phyloP scores from a whole-genome alignment of 257 asterid species.

The Solanum chmielewskii region DNA sequence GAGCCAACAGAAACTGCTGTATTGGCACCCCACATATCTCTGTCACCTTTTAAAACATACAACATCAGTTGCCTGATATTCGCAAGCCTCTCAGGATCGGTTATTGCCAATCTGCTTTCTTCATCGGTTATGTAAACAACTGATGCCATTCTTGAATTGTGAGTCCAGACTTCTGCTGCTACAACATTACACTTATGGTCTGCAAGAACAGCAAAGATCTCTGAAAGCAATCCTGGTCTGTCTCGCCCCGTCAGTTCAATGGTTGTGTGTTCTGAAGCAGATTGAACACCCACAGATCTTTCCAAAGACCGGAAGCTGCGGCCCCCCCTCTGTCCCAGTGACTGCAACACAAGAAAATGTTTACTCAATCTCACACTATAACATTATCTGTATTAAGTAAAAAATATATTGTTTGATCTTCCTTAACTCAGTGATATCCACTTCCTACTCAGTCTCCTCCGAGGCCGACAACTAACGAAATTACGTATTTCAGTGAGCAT shows the following conservation, averaged over 20 bases:
- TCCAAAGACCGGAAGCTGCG: slow-evolving; percentile 38
- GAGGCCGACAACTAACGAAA: not conserved
- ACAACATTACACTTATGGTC: slow-evolving; percentile 69
- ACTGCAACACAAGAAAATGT: slow-evolving; percentile 23
- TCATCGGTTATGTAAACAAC: slow-evolving; percentile 73
- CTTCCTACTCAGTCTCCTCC: not conserved
- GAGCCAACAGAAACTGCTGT: slow-evolving; percentile 63
- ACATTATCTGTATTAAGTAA: not conserved
- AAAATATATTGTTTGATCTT: not conserved
- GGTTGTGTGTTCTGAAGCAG: slow-evolving; percentile 49
- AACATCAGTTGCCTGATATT: slow-evolving; percentile 60
- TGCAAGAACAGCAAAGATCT: slow-evolving; percentile 69
- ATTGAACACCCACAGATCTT: slow-evolving; percentile 57
- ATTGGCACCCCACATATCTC: slow-evolving; percentile 55
- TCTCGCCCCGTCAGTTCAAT: slow-evolving; percentile 74
- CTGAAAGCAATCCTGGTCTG: slow-evolving; percentile 80
- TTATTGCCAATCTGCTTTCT: slow-evolving; percentile 33
- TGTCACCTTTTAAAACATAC: slow-evolving; percentile 46
- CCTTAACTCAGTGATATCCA: not conserved
- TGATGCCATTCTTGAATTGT: slow-evolving; percentile 79
- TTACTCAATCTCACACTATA: not conserved
- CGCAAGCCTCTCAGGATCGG: slow-evolving; percentile 46
- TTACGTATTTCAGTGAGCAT: not conserved
- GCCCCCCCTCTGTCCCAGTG: slow-evolving; percentile 43
- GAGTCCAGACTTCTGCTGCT: slow-evolving; percentile 94